These are phyloP conservation scores for Lithocarpus polystachyus DNA, from an alignment of 306 rosid species.

Conservation along the genomic window DNA sequence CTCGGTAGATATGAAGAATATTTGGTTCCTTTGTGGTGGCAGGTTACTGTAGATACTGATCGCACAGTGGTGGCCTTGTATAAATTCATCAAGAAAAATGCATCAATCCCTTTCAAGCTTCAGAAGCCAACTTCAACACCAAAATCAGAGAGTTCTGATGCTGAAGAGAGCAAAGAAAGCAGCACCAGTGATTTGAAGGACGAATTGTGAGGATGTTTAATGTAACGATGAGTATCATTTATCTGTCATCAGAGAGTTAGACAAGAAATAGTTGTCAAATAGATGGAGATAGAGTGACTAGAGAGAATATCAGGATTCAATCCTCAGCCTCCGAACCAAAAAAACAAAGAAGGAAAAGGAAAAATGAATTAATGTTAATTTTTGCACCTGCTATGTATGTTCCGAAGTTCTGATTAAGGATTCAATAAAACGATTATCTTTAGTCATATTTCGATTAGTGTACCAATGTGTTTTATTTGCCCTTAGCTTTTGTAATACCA, in stretches of 20 bases:
- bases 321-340: constrained; percentile 11
- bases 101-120: constrained; percentile 97
- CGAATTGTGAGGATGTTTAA: constrained; percentile 54
- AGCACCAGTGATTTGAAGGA: constrained; percentile 58
- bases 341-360: background rate
- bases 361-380: constrained; percentile 9
- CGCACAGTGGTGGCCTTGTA: constrained; percentile 96
- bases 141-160: constrained; percentile 41
- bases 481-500: too few species aligned
- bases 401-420: background rate
- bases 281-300: constrained; percentile 21
- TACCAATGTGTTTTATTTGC: too few species aligned
- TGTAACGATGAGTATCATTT: constrained; percentile 6
- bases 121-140: constrained; percentile 68
- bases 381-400: background rate
- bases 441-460: background rate
- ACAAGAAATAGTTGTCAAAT: constrained; percentile 22
- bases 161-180: constrained; percentile 43
- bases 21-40: constrained; percentile 29
- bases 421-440: constrained; percentile 10
- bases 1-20: background rate
- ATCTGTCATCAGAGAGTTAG: constrained; percentile 20
- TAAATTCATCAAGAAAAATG: constrained; percentile 86
- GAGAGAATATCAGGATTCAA: constrained; percentile 1
- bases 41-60: constrained; percentile 83